phyloP scores from a whole-genome alignment of 2,329 filamentous ascomycete species.

The Penicillium hordei region DNA sequence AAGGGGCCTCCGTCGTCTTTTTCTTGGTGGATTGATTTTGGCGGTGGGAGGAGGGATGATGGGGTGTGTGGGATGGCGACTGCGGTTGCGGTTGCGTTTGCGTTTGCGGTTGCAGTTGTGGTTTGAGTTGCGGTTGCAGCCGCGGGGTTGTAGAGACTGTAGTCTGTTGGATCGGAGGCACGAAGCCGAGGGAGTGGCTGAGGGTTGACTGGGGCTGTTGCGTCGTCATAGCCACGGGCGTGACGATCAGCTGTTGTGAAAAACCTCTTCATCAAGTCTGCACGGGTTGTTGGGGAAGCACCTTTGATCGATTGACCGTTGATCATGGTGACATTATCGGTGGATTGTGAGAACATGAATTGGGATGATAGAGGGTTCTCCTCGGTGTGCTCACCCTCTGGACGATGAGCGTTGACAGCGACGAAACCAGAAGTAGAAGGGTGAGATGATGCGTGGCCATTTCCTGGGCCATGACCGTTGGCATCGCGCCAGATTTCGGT shows the following conservation, averaged over 20 bases:
- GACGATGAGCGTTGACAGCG: conserved; percentile 57
- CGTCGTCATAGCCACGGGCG: conserved; percentile 40
- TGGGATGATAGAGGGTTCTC: conserved; percentile 36
- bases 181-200: conserved; percentile 34
- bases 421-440: conserved; percentile 56
- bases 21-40: conserved; percentile 48
- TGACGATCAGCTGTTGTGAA: conserved; percentile 59
- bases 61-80: conserved; percentile 58
- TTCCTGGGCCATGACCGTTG: conserved; percentile 32
- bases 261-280: conserved; percentile 64
- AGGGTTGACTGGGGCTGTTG: conserved; percentile 26
- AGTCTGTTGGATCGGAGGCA: conserved; percentile 38
- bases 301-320: conserved; percentile 52
- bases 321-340: conserved; percentile 50
- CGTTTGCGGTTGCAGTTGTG: conserved; percentile 32
- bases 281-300: conserved; percentile 56
- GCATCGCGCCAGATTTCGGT: conserved; percentile 41
- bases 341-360: conserved; percentile 44
- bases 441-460: conserved; percentile 28
- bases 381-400: conserved; percentile 34
- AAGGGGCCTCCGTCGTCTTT: conserved; percentile 60
- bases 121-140: conserved; percentile 38
- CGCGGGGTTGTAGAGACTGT: conserved; percentile 42
- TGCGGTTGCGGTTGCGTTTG: conserved; percentile 45
- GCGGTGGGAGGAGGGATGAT: conserved; percentile 52